phyloP scores from a whole-genome alignment of 1,139 yeast genomes.

The Taphrina pruni region DNA sequence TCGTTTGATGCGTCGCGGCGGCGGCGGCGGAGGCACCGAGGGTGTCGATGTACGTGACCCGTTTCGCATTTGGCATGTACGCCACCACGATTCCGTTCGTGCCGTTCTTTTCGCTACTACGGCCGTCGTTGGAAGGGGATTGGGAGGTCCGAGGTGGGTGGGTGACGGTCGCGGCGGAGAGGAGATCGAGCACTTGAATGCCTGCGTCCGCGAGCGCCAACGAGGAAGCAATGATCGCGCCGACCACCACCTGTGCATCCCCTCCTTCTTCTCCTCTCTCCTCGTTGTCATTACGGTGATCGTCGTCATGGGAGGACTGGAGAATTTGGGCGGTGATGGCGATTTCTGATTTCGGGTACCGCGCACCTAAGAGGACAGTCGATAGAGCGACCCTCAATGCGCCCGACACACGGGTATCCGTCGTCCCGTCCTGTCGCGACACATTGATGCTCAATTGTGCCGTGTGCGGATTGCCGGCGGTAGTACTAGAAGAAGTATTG shows the following conservation, averaged over 20 bases:
- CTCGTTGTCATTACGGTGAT: background rate
- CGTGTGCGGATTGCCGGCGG: background rate
- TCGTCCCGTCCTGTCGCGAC: background rate
- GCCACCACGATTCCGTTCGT: background rate
- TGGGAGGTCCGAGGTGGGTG: background rate
- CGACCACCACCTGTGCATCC: conserved; percentile 20
- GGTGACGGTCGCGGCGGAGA: conserved; percentile 20
- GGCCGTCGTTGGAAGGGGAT: background rate
- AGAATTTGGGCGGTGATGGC: conserved; percentile 32
- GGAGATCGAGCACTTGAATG: conserved; percentile 17
- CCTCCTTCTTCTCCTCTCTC: background rate
- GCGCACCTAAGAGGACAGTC: background rate
- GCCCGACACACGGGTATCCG: background rate
- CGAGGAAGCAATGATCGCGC: conserved; percentile 12
- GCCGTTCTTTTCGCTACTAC: background rate
- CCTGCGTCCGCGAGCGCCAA: conserved; percentile 31
- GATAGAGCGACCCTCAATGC: background rate
- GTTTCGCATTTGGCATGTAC: conserved; percentile 11
- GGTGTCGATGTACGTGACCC: background rate
- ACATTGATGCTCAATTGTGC: background rate
- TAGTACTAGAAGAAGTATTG: background rate
- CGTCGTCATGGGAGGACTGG: background rate
- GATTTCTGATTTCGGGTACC: conserved; percentile 40
- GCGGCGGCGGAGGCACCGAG: background rate
- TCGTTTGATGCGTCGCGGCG: background rate